Evolutionary conservation across 768 basidiomycete genomes (phyloP).

Genomic region (Pilatotrama ljubarskyi): DNA sequence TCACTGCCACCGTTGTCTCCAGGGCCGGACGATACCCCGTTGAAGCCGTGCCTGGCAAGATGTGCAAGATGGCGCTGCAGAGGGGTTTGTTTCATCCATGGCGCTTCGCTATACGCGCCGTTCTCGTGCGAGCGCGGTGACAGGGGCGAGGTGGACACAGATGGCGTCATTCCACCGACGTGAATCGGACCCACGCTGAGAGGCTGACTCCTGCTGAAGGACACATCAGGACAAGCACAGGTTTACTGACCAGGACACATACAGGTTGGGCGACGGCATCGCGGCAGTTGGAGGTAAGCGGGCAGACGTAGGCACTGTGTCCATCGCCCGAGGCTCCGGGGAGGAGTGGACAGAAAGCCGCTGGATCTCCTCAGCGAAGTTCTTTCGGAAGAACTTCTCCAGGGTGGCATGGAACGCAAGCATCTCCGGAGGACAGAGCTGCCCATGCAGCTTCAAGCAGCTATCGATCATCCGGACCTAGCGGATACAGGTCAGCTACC

Average conservation of each 20-base stretch:
- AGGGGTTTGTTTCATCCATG: constrained; percentile 61
- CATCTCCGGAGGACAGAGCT: constrained; percentile 84
- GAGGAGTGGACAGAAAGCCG: constrained; percentile 61
- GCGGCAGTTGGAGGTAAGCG: constrained; percentile 19
- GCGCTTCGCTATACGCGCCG: constrained; percentile 17
- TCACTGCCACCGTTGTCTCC: constrained; percentile 59
- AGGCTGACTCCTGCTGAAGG: constrained; percentile 7
- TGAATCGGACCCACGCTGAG: constrained; percentile 28
- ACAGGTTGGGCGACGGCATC: constrained; percentile 19
- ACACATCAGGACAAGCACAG: background rate
- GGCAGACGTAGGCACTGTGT: constrained; percentile 14
- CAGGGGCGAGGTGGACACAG: constrained; percentile 18
- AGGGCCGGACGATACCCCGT: constrained; percentile 77
- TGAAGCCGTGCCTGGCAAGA: constrained; percentile 80
- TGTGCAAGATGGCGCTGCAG: constrained; percentile 81
- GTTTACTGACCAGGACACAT: background rate
- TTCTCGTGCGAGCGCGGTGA: constrained; percentile 23
- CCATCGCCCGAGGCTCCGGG: constrained; percentile 42
- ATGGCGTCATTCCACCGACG: constrained; percentile 15
- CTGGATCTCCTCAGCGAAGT: constrained; percentile 80
- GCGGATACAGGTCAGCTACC: background rate
- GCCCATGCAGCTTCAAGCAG: constrained; percentile 81
- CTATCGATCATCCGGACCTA: constrained; percentile 80
- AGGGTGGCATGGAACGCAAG: constrained; percentile 90
- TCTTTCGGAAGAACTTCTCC: constrained; percentile 81